A percentile compares a stretch with the other conserved stretches of the same genome.
phyloP scores from a whole-genome alignment of 345 rosid genomes.

The Bruguiera gymnorhiza region DNA sequence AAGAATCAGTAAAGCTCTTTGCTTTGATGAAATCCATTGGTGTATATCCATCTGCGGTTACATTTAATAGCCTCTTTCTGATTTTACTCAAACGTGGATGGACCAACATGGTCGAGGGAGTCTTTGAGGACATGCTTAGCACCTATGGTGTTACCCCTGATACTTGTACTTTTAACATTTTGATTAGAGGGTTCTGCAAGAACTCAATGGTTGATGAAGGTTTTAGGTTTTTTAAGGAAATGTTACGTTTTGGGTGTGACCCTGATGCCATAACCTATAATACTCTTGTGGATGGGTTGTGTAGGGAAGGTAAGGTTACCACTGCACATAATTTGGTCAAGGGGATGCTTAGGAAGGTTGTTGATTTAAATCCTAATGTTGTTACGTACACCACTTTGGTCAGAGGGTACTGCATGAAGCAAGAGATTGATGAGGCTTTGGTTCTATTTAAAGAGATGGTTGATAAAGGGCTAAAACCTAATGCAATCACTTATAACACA shows the following conservation, averaged over 20 bases:
- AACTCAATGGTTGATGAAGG: constrained; percentile 69
- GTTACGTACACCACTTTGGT: constrained; percentile 50
- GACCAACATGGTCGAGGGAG: constrained; percentile 53
- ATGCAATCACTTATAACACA: constrained; percentile 21
- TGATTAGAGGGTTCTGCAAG: constrained; percentile 72
- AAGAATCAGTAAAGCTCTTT: constrained; percentile 62
- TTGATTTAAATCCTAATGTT: constrained; percentile 46
- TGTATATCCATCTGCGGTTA: constrained; percentile 62
- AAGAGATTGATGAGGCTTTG: constrained; percentile 64
- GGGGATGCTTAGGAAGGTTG: constrained; percentile 55
- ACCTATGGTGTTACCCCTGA: constrained; percentile 51
- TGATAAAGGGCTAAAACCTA: constrained; percentile 52
- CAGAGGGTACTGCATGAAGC: constrained; percentile 68
- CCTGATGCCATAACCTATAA: constrained; percentile 75
- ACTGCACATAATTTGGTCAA: constrained; percentile 66
- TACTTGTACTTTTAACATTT: constrained; percentile 46
- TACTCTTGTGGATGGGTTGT: constrained; percentile 78
- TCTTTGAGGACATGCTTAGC: constrained; percentile 74
- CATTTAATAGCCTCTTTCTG: constrained; percentile 60
- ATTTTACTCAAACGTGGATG: constrained; percentile 67
- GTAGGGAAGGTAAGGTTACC: constrained; percentile 69
- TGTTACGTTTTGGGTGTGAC: constrained; percentile 48
- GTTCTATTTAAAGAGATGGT: constrained; percentile 50
- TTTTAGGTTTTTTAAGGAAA: constrained; percentile 56
- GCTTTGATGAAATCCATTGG: constrained; percentile 57